Evolutionary conservation across 2,329 filamentous ascomycete genomes (phyloP).

Genomic region (Exophiala sp.): DNA sequence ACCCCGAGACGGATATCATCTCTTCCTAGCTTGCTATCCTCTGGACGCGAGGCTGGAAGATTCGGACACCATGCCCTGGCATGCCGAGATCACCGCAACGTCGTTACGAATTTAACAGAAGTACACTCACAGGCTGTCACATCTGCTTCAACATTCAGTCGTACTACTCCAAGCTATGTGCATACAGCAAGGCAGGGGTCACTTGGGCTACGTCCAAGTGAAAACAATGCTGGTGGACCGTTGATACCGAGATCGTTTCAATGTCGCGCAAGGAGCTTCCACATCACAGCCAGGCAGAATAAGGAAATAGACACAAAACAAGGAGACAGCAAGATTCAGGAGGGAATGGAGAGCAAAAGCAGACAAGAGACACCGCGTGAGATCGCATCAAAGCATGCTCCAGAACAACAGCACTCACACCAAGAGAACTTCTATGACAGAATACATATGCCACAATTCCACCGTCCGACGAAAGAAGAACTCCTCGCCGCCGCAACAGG

Average conservation of each 20-base stretch:
- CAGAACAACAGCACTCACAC: slow-evolving; percentile 16
- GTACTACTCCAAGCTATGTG: background rate
- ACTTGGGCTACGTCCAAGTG: background rate
- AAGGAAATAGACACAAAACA: slow-evolving; percentile 30
- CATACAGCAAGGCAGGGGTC: background rate
- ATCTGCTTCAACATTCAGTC: background rate
- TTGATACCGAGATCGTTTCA: background rate
- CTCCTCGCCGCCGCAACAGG: slow-evolving; percentile 83
- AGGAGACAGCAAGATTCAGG: slow-evolving; percentile 32
- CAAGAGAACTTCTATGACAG: slow-evolving; percentile 51
- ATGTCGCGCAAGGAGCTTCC: slow-evolving; percentile 18
- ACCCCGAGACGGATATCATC: slow-evolving; percentile 25
- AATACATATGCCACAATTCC: slow-evolving; percentile 64
- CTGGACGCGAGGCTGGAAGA: background rate
- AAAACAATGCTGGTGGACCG: background rate
- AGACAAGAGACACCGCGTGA: slow-evolving; percentile 25
- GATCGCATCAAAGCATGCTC: slow-evolving; percentile 20
- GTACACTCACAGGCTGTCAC: background rate
- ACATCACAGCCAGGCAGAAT: background rate
- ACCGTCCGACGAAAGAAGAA: slow-evolving; percentile 89
- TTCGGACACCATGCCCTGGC: background rate
- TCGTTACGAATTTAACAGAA: background rate
- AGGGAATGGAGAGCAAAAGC: slow-evolving; percentile 17
- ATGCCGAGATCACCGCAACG: background rate
- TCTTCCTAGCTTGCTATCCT: background rate